phyloP scores from a whole-genome alignment of 345 rosid species.

The Aurinia saxatilis region DNA sequence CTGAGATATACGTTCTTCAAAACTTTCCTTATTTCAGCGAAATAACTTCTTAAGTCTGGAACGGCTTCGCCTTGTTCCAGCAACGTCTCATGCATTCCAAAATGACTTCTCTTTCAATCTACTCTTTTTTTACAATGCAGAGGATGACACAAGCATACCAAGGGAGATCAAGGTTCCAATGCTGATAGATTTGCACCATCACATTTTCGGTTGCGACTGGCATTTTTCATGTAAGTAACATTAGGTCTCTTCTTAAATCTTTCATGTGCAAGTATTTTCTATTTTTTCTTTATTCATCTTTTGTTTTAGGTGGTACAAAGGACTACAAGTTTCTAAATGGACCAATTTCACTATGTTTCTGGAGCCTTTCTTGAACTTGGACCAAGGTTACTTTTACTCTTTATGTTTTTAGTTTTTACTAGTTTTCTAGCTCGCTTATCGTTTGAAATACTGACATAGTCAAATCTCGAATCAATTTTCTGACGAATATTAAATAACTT shows the following conservation, averaged over 20 bases:
- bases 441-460: neutral
- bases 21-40: no score
- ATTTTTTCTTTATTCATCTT: neutral
- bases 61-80: no score
- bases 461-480: neutral
- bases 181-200: slow-evolving; percentile 58
- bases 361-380: slow-evolving; percentile 73
- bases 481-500: neutral
- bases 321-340: slow-evolving; percentile 79
- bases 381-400: slow-evolving; percentile 39
- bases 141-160: slow-evolving; percentile 90
- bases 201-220: slow-evolving; percentile 63
- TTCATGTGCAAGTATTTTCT: neutral
- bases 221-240: slow-evolving; percentile 68
- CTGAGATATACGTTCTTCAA: no score
- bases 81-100: no score
- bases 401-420: neutral
- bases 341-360: slow-evolving; percentile 67
- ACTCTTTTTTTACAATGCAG: slow-evolving; percentile 48
- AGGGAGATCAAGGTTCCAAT: slow-evolving; percentile 80
- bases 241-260: neutral
- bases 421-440: neutral
- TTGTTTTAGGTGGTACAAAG: slow-evolving; percentile 61
- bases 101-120: no score
- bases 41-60: no score